phyloP scores from a whole-genome alignment of 495 filamentous ascomycete species.

The Pyrenopolyporus hunteri region DNA sequence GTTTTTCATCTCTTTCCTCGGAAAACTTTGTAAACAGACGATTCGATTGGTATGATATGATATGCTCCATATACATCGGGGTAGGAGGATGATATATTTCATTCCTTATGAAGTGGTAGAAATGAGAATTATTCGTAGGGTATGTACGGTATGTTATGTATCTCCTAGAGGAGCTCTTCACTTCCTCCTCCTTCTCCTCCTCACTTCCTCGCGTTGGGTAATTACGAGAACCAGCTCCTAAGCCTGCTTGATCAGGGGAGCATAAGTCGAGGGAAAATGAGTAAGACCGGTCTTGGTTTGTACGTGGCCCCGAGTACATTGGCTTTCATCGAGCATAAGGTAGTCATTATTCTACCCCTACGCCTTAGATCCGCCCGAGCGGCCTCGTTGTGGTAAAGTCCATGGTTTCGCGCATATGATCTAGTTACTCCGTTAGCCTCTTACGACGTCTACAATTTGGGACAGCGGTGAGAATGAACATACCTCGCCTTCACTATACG shows the following conservation, averaged over 20 bases:
- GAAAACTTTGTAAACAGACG: background rate
- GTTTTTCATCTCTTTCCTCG: too few species aligned
- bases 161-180: background rate
- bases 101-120: slow-evolving; percentile 34
- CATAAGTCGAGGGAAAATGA: background rate
- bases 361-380: slow-evolving; percentile 43
- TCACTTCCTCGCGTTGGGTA: slow-evolving; percentile 2
- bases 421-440: slow-evolving; percentile 35
- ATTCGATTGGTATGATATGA: slow-evolving; percentile 17
- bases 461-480: slow-evolving; percentile 35
- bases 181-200: background rate
- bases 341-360: slow-evolving; percentile 35
- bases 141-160: slow-evolving; percentile 4
- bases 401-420: slow-evolving; percentile 59
- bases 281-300: slow-evolving; percentile 8
- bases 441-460: background rate
- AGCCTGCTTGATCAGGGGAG: background rate
- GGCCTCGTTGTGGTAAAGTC: slow-evolving; percentile 55
- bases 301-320: slow-evolving; percentile 27
- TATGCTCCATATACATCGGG: slow-evolving; percentile 28
- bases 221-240: background rate
- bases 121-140: slow-evolving; percentile 25
- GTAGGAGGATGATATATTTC: slow-evolving; percentile 15
- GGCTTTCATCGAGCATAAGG: background rate
- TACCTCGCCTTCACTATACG: slow-evolving; percentile 96